Evolutionary conservation across 2,329 filamentous ascomycete genomes (phyloP).

Genomic region (Diaporthe batatas): DNA sequence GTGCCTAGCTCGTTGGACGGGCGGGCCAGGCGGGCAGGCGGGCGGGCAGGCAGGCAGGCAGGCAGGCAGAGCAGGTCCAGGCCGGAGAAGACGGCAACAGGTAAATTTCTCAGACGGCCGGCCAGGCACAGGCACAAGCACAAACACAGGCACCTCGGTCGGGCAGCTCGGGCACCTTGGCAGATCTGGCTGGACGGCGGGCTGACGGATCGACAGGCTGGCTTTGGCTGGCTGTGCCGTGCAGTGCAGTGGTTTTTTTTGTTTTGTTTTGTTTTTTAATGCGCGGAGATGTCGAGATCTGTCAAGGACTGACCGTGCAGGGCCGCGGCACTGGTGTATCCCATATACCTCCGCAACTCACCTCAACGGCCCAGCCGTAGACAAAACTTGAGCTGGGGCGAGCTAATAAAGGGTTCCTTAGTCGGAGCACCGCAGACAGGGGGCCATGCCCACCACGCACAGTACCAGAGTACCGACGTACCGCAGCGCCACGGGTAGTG

Average conservation of each 20-base stretch:
- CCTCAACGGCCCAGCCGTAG: not conserved
- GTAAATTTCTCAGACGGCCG: slow-evolving; percentile 21
- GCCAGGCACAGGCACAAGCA: slow-evolving; percentile 1
- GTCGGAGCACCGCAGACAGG: slow-evolving; percentile 20
- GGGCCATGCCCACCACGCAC: not conserved
- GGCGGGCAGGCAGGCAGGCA: slow-evolving; percentile 15
- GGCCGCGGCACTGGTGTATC: not conserved
- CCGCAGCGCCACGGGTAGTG: too few relatives aligned
- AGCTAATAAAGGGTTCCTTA: slow-evolving; percentile 27
- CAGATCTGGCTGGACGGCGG: not conserved
- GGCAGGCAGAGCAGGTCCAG: not conserved
- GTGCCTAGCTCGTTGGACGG: slow-evolving; percentile 13
- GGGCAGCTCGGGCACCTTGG: not conserved
- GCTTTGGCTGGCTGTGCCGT: too few relatives aligned
- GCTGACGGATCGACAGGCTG: too few relatives aligned
- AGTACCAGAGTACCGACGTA: too few relatives aligned
- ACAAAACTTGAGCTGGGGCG: slow-evolving; percentile 28
- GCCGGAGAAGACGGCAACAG: slow-evolving; percentile 6
- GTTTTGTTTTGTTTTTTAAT: too few relatives aligned
- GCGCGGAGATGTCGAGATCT: slow-evolving; percentile 24
- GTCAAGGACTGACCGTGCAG: slow-evolving; percentile 1
- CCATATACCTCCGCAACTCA: too few relatives aligned
- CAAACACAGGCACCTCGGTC: not conserved
- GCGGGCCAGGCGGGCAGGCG: slow-evolving; percentile 15
- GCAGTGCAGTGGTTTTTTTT: not conserved